A percentile compares a stretch with the other conserved stretches of the same genome.
These are phyloP conservation scores for Entamoeba histolytica DNA, from an alignment of 208 protist genomes.

Conservation along the genomic window DNA sequence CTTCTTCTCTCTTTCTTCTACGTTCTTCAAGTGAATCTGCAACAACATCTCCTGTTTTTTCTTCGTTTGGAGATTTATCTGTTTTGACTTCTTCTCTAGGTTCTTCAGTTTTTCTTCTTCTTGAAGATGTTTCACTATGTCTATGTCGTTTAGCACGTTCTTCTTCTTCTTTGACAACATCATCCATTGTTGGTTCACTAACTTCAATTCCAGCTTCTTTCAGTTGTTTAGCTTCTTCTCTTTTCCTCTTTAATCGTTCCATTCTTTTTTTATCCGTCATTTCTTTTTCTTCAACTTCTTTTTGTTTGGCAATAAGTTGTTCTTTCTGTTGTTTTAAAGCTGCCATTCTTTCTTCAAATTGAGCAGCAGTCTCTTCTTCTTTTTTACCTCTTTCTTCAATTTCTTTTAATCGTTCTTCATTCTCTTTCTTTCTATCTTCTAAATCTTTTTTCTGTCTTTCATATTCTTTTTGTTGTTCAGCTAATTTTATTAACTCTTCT, in stretches of 20 bases:
- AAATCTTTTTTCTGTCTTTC: background rate
- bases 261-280: background rate
- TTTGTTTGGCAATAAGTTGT: background rate
- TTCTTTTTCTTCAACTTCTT: background rate
- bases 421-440: background rate
- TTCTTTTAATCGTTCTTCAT: background rate
- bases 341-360: background rate
- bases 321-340: background rate
- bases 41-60: background rate
- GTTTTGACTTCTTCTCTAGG: background rate
- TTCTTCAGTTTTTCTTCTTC: background rate
- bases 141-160: background rate
- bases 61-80: background rate
- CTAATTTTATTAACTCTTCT: background rate
- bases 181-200: background rate
- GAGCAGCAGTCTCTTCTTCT: background rate
- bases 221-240: background rate
- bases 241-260: background rate
- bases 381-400: background rate
- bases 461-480: background rate
- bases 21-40: background rate
- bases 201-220: background rate
- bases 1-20: background rate
- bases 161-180: background rate
- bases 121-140: background rate